Evolutionary conservation across 768 basidiomycete genomes (phyloP).

Genomic region (Tylopilus rubrobrunneus): DNA sequence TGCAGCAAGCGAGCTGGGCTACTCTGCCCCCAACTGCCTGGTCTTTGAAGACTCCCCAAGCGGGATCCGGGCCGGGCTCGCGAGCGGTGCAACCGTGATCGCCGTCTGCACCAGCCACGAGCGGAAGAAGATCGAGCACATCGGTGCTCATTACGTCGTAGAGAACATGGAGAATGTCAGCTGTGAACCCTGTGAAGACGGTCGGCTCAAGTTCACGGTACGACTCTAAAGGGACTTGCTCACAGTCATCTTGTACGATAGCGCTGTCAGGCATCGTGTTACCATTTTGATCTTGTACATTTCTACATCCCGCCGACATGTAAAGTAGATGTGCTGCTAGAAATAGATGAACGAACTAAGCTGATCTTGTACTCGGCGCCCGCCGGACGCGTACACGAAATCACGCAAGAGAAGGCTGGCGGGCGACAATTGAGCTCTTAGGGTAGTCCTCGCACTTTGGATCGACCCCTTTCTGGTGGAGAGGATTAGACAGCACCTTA

Average conservation of each 20-base stretch:
- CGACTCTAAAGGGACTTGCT: constrained; percentile 10
- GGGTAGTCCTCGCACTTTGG: no score
- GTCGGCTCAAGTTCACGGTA: constrained; percentile 43
- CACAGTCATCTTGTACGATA: neutral
- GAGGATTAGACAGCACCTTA: no score
- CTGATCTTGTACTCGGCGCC: no score
- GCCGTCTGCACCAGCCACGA: constrained; percentile 74
- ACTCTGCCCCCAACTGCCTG: constrained; percentile 55
- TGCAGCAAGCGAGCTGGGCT: constrained; percentile 56
- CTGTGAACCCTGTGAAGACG: constrained; percentile 39
- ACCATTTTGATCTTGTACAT: neutral
- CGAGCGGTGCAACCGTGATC: constrained; percentile 68
- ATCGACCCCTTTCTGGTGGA: no score
- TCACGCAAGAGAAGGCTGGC: no score
- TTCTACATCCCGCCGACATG: neutral
- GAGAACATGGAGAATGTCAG: constrained; percentile 50
- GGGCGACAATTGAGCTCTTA: no score
- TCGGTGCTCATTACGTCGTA: constrained; percentile 54
- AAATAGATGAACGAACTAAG: no score
- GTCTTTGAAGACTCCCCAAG: constrained; percentile 75
- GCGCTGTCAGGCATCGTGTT: neutral
- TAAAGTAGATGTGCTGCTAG: neutral
- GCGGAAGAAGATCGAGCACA: constrained; percentile 48
- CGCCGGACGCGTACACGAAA: no score
- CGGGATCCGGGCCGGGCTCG: constrained; percentile 66